These are phyloP conservation scores for Ogataea dorogensis DNA, from an alignment of 805 yeast genomes.

Conservation along the genomic window DNA sequence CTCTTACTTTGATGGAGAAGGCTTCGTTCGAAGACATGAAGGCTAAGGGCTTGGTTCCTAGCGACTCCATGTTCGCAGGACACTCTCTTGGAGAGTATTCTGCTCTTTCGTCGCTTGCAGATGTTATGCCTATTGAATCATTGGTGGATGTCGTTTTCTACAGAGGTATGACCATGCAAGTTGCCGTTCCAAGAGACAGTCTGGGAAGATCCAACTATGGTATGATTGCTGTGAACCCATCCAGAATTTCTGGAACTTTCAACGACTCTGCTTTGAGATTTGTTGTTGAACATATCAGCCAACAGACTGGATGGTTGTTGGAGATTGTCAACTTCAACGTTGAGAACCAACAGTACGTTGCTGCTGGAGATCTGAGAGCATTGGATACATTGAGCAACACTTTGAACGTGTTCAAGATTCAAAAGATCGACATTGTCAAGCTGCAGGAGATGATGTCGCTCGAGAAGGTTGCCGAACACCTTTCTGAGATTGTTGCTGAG, in stretches of 20 bases:
- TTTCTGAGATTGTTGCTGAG: constrained; percentile 84
- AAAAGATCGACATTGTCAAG: constrained; percentile 90
- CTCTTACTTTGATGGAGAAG: constrained; percentile 98
- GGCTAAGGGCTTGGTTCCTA: constrained; percentile 91
- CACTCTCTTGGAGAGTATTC: constrained; percentile 99
- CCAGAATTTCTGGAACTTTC: constrained; percentile 85
- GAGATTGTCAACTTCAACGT: constrained; percentile 98
- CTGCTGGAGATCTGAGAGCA: constrained; percentile 98
- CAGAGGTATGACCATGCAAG: constrained; percentile 99
- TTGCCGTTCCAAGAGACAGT: constrained; percentile 97
- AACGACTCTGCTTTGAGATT: constrained; percentile 90
- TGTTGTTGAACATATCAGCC: constrained; percentile 85
- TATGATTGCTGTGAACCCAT: constrained; percentile 98
- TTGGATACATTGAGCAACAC: constrained; percentile 92
- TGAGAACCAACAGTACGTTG: constrained; percentile 96
- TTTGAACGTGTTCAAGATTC: constrained; percentile 86
- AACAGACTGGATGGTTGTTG: constrained; percentile 86
- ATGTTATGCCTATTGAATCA: constrained; percentile 97
- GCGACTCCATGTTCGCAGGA: constrained; percentile 94
- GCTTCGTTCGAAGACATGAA: constrained; percentile 98
- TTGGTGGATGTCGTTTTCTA: constrained; percentile 97
- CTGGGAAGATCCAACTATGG: constrained; percentile 97
- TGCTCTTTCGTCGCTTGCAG: constrained; percentile 94
- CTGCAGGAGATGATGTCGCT: constrained; percentile 77
- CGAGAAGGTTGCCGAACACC: constrained; percentile 86